Conservation (phyloP, 1,284 basidiomycete genomes). For the Flammula alnicola region DNA sequence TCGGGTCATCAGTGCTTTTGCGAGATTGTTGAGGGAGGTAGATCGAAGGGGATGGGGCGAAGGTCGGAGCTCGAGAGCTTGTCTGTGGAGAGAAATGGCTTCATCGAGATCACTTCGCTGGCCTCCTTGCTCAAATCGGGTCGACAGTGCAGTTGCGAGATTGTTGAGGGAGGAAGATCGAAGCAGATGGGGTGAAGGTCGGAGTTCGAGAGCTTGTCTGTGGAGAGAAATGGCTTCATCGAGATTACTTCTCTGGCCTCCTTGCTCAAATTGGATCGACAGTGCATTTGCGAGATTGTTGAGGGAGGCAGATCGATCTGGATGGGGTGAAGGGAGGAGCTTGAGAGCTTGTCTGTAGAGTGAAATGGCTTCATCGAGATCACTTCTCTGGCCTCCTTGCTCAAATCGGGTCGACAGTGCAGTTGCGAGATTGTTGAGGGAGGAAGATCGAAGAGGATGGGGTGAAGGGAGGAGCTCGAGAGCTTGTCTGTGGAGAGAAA, state of each 20-base stretch:
- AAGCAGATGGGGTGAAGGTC: background rate
- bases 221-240: slow-evolving; percentile 1
- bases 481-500: background rate
- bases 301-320: too few relatives aligned
- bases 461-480: background rate
- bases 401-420: too few relatives aligned
- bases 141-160: background rate
- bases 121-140: background rate
- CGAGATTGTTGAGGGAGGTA: background rate
- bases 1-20: background rate
- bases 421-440: too few relatives aligned
- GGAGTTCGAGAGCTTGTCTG: background rate
- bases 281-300: too few relatives aligned
- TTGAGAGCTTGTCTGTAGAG: too few relatives aligned
- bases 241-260: background rate
- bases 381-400: too few relatives aligned
- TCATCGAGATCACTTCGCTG: background rate
- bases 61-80: background rate
- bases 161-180: background rate
- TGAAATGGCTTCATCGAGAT: too few relatives aligned
- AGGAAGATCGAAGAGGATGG: too few relatives aligned
- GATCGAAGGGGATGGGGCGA: background rate
- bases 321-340: too few relatives aligned
- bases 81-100: slow-evolving; percentile 1
- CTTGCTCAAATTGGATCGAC: too few relatives aligned